Conservation (phyloP, 1,139 yeast species). For the Pichiaceae sp. region DNA sequence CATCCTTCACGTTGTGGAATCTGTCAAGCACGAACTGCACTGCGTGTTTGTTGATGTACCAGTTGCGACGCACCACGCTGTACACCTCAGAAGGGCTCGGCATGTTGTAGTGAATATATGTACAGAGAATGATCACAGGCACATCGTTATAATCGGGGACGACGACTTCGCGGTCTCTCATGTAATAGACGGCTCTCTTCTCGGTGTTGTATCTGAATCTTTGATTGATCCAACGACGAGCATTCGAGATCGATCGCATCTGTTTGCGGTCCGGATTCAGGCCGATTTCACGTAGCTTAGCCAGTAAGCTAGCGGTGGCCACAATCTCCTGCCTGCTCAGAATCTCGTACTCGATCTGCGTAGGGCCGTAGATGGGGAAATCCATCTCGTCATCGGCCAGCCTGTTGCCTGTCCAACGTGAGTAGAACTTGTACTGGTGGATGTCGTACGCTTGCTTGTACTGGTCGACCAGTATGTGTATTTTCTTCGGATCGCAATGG, state of each 20-base stretch:
- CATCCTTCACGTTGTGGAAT: no score
- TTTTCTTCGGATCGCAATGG: slow-evolving; percentile 9
- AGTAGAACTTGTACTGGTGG: slow-evolving; percentile 14
- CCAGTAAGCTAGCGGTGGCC: slow-evolving; percentile 18
- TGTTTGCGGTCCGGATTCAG: slow-evolving; percentile 19
- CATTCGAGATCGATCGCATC: slow-evolving; percentile 22
- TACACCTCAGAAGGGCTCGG: slow-evolving; percentile 14
- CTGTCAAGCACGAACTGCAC: slow-evolving; percentile 13
- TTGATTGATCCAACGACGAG: slow-evolving; percentile 24
- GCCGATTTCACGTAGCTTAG: slow-evolving; percentile 15
- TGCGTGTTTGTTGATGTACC: slow-evolving; percentile 22
- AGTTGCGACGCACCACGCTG: slow-evolving; percentile 18
- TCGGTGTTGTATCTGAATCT: slow-evolving; percentile 16
- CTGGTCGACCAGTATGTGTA: slow-evolving; percentile 18
- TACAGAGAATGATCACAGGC: slow-evolving; percentile 21
- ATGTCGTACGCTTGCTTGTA: slow-evolving; percentile 23
- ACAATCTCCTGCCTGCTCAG: slow-evolving; percentile 17
- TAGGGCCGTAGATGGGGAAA: slow-evolving; percentile 24
- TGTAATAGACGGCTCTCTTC: slow-evolving; percentile 14
- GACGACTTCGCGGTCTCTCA: slow-evolving; percentile 19
- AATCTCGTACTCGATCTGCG: slow-evolving; percentile 22
- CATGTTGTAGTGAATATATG: slow-evolving; percentile 18
- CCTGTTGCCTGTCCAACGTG: slow-evolving; percentile 14
- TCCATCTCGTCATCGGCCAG: slow-evolving; percentile 5
- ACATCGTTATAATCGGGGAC: slow-evolving; percentile 21